phyloP scores from a whole-genome alignment of 1,284 basidiomycete species.

The Marasmius tenuissimus region DNA sequence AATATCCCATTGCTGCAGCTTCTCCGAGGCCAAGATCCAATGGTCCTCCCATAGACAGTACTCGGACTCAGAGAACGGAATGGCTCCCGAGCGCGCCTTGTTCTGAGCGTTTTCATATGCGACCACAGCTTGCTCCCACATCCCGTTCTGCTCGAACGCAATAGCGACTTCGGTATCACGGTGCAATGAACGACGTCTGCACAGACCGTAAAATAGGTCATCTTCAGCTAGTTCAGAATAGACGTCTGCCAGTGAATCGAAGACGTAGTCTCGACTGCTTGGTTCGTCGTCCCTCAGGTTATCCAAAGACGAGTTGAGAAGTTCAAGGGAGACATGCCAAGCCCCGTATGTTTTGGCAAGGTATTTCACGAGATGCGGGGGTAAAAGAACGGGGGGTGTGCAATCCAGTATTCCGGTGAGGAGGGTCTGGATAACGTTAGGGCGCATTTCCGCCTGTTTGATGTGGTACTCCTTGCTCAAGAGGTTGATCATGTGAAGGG shows the following conservation, averaged over 20 bases:
- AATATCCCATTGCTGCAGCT: slow-evolving; percentile 97
- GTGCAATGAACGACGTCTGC: slow-evolving; percentile 88
- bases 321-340: slow-evolving; percentile 92
- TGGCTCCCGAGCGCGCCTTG: slow-evolving; percentile 79
- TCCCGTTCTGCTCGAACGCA: slow-evolving; percentile 95
- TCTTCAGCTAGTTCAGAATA: slow-evolving; percentile 97
- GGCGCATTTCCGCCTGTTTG: slow-evolving; percentile 87
- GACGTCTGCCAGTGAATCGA: slow-evolving; percentile 91
- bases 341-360: slow-evolving; percentile 95
- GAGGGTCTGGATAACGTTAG: slow-evolving; percentile 93
- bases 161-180: slow-evolving; percentile 92
- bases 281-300: slow-evolving; percentile 81
- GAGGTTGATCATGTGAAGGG: slow-evolving; percentile 87
- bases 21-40: slow-evolving; percentile 96
- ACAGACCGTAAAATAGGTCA: slow-evolving; percentile 97
- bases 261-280: slow-evolving; percentile 80
- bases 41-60: slow-evolving; percentile 99
- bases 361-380: slow-evolving; percentile 95
- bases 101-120: slow-evolving; percentile 92
- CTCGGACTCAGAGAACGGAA: slow-evolving; percentile 94
- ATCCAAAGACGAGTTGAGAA: slow-evolving; percentile 81
- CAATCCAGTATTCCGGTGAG: slow-evolving; percentile 86
- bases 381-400: slow-evolving; percentile 83
- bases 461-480: slow-evolving; percentile 94
- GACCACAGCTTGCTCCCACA: slow-evolving; percentile 93